Percentiles rank a stretch among this genome's conserved stretches.
These are phyloP conservation scores for Candida pseudofarinosa DNA, from an alignment of 805 yeast species.

Conservation along the genomic window DNA sequence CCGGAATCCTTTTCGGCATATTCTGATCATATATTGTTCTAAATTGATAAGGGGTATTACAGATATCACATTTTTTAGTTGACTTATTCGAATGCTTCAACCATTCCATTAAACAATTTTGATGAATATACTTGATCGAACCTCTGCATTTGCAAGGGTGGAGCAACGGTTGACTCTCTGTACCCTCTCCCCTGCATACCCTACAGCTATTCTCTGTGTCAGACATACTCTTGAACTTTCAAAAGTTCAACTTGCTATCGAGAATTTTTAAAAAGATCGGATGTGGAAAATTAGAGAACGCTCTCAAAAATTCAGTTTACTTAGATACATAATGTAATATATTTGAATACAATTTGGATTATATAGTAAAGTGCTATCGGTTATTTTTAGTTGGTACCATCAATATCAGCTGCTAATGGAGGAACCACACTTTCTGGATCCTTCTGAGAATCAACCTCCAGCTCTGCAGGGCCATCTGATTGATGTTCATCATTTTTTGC, in stretches of 20 bases:
- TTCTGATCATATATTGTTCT: constrained; percentile 58
- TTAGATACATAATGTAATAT: neutral
- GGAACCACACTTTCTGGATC: constrained; percentile 8
- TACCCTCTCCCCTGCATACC: constrained; percentile 90
- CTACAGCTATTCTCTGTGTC: constrained; percentile 55
- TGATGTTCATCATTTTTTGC: constrained; percentile 8
- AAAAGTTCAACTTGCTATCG: neutral
- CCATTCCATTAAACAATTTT: constrained; percentile 90
- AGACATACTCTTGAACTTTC: constrained; percentile 1
- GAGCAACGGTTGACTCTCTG: constrained; percentile 69
- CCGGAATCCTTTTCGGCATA: constrained; percentile 65
- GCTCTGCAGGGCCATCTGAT: constrained; percentile 4
- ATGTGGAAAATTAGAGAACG: neutral
- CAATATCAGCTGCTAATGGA: constrained; percentile 11
- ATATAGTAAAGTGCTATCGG: neutral
- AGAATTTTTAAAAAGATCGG: neutral
- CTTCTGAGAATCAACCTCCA: constrained; percentile 4
- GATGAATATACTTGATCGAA: constrained; percentile 88
- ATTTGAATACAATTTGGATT: neutral
- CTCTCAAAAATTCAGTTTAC: neutral
- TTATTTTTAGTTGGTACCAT: constrained; percentile 8
- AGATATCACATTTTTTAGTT: constrained; percentile 75
- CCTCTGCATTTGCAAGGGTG: constrained; percentile 96
- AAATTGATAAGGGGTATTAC: constrained; percentile 71
- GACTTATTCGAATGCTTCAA: constrained; percentile 60